These are phyloP conservation scores for Neofusicoccum ribis DNA, from an alignment of 2,329 filamentous ascomycete genomes.

Conservation along the genomic window DNA sequence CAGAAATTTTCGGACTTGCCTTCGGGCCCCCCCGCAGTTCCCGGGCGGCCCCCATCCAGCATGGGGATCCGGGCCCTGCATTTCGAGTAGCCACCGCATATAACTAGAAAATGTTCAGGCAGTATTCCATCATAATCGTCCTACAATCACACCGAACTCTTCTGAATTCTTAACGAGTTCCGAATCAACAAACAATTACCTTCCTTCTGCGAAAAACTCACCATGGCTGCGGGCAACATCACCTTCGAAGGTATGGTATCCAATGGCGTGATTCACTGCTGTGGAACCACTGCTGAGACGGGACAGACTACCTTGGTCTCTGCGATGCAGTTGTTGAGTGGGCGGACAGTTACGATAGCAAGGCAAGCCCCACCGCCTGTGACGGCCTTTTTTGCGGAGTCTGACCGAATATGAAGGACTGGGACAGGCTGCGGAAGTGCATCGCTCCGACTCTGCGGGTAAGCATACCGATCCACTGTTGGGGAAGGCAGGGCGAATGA, in stretches of 20 bases:
- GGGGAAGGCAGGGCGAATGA: conserved; percentile 16
- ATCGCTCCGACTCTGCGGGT: conserved; percentile 60
- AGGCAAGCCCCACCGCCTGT: conserved; percentile 36
- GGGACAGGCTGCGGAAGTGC: conserved; percentile 59
- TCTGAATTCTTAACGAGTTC: neutral
- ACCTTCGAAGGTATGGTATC: conserved; percentile 23
- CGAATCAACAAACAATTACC: neutral
- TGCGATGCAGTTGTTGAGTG: conserved; percentile 43
- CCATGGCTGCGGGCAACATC: conserved; percentile 23
- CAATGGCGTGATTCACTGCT: neutral
- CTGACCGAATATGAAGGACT: conserved; percentile 46
- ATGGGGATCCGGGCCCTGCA: conserved; percentile 18
- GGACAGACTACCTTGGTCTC: conserved; percentile 17
- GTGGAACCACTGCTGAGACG: conserved; percentile 3
- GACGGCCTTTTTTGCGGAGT: neutral
- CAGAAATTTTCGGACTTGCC: neutral
- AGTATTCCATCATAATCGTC: neutral
- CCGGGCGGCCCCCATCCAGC: conserved; percentile 11
- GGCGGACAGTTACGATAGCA: conserved; percentile 67
- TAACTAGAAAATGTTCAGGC: neutral
- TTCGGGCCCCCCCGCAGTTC: conserved; percentile 14
- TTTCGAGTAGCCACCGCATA: neutral
- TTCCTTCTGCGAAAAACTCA: neutral
- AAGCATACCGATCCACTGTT: neutral
- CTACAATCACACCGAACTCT: neutral